Percentiles rank a stretch among this genome's conserved stretches.
phyloP scores from a whole-genome alignment of 2,329 filamentous ascomycete species.

The Curvularia sp. region DNA sequence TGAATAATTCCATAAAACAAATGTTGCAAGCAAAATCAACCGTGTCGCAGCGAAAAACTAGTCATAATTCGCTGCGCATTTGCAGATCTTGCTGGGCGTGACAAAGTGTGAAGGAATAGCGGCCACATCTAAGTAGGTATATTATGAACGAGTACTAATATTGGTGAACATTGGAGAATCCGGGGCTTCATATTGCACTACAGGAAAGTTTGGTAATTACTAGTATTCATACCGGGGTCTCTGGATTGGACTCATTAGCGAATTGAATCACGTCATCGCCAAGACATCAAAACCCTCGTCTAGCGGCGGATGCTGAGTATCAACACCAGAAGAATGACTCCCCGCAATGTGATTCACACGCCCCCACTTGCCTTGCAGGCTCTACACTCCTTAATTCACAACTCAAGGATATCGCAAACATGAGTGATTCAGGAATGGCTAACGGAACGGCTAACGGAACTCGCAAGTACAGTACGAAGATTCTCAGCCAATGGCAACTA shows the following conservation, averaged over 20 bases:
- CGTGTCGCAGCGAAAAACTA: not conserved
- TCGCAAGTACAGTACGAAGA: constrained; percentile 24
- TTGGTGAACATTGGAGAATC: not conserved
- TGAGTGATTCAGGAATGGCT: constrained; percentile 27
- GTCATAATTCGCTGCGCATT: not conserved
- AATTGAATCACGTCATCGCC: constrained; percentile 41
- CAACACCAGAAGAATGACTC: constrained; percentile 35
- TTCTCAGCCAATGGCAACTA: not conserved
- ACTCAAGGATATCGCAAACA: constrained; percentile 18
- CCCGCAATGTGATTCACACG: constrained; percentile 31
- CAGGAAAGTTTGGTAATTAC: not conserved
- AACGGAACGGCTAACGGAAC: constrained; percentile 30
- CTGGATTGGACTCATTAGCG: not conserved
- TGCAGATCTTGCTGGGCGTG: not conserved
- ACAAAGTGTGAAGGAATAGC: not conserved
- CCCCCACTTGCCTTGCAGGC: constrained; percentile 22
- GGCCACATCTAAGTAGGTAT: not conserved
- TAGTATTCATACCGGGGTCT: no score
- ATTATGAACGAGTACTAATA: not conserved
- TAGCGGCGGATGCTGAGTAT: constrained; percentile 36
- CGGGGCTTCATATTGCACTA: not conserved
- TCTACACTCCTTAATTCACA: constrained; percentile 13
- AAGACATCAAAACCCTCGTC: constrained; percentile 30
- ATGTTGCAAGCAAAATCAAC: not conserved
- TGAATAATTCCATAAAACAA: not conserved